These are phyloP conservation scores for Neoascochyta sp. DNA, from an alignment of 2,329 filamentous ascomycete genomes.

Conservation along the genomic window DNA sequence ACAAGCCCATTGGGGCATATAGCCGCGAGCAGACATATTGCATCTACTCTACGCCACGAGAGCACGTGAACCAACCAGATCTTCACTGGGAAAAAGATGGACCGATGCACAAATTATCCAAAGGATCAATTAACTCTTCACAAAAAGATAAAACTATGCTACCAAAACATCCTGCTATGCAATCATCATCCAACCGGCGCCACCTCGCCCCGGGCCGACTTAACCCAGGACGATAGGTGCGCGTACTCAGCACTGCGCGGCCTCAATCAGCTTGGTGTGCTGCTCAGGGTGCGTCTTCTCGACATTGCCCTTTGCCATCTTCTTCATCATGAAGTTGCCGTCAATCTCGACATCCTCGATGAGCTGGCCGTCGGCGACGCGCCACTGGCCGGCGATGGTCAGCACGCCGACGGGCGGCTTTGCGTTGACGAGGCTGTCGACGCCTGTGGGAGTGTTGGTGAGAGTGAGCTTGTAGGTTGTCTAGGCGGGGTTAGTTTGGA, in stretches of 20 bases:
- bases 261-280: constrained; percentile 34
- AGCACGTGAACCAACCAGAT: too few relatives aligned
- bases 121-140: too few relatives aligned
- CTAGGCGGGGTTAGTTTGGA: constrained; percentile 9
- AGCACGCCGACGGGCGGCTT: constrained; percentile 40
- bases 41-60: too few relatives aligned
- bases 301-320: constrained; percentile 41
- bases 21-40: too few relatives aligned
- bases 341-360: constrained; percentile 42
- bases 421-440: constrained; percentile 40
- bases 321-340: constrained; percentile 43
- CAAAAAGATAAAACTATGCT: background rate
- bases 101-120: too few relatives aligned
- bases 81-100: too few relatives aligned
- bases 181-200: background rate
- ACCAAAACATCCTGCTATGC: background rate
- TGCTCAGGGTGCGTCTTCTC: constrained; percentile 42
- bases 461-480: constrained; percentile 43
- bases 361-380: constrained; percentile 30
- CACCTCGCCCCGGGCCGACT: background rate
- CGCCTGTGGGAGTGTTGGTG: constrained; percentile 33
- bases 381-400: constrained; percentile 39
- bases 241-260: constrained; percentile 22
- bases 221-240: background rate
- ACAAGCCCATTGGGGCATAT: too few relatives aligned